Evolutionary conservation across 1,284 basidiomycete species (phyloP), one percentile per base, ranked within the genome.

Genomic region (Bothia castanella): DNA sequence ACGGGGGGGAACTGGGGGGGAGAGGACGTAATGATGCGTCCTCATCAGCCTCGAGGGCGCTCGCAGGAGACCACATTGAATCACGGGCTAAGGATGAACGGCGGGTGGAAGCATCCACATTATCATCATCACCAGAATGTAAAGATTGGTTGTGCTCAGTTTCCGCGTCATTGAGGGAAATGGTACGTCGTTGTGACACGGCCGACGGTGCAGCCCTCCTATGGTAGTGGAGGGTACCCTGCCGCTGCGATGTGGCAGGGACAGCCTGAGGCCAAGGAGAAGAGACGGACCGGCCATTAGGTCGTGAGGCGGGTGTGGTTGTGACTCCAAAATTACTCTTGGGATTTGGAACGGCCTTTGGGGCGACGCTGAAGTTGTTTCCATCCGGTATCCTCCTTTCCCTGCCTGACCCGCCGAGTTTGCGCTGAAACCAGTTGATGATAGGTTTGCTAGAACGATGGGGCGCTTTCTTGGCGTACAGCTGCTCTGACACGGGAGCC

Each of bases 381-480:
- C 52, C 65, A 41, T 78, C 73, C 5, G 72, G 70, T 5, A 68
- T 69, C 27, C 77, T 67, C 54, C 78, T 71, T 21, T 72, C 57
- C 56, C 79, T 83, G 29, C 75, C 82, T 14, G 81, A 78, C 16
- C 87, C 86, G 20, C 79, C 83, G 16, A 94, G 75, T 69, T 95
- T 95, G 58, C 90, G 83, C 58, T 92, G 87, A 58, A 95, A 84
- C 92, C 92, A 95, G 59, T 91, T 89, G 62, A 94, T 86, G 59
- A 95, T 85, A 4, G 92, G 92, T 67, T 92, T 91, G 64, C 88
- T 85, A 14, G 85, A 80, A 41, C 83, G 79, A 46, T 80, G 75
- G 40, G 80, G 64, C 2, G 75, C 61, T 61, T 83, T 85, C 71
- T 85, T 83, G 43, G 65, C 54, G 27, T 70, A 64, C 7, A 64